Evolutionary conservation across 305 asterid genomes (phyloP).

Genomic region (Plantago lanceolata): DNA sequence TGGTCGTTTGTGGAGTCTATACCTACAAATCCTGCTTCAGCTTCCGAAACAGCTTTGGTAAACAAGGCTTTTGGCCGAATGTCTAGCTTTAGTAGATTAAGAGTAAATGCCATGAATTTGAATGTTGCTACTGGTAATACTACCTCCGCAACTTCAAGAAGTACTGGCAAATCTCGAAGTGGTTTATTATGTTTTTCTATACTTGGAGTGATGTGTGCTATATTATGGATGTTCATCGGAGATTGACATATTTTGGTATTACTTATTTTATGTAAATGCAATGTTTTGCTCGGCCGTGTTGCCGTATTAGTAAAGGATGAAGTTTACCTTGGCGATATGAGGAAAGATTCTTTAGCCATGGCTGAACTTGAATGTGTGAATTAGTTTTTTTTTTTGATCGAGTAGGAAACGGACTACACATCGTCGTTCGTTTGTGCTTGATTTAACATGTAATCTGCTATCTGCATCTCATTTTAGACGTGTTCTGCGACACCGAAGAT

Average conservation of each 20-base stretch:
- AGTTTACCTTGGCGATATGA: neutral
- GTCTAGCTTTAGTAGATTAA: conserved; percentile 70
- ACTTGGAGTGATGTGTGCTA: conserved; percentile 64
- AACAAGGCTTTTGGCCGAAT: conserved; percentile 57
- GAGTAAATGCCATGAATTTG: conserved; percentile 38
- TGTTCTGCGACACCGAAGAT: no score
- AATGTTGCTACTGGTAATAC: conserved; percentile 47
- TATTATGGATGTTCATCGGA: conserved; percentile 60
- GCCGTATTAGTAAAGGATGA: neutral
- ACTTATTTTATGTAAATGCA: conserved; percentile 25
- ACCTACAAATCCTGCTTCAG: conserved; percentile 92
- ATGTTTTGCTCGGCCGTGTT: conserved; percentile 1
- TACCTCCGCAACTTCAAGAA: conserved; percentile 43
- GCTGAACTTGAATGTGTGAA: neutral
- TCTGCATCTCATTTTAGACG: no score
- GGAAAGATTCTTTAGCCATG: neutral
- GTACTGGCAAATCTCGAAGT: conserved; percentile 37
- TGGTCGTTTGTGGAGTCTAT: conserved; percentile 96
- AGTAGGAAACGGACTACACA: no score
- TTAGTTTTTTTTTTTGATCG: no score
- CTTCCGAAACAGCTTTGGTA: conserved; percentile 67
- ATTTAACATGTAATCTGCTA: no score
- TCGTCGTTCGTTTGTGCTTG: no score
- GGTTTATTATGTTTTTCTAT: conserved; percentile 53
- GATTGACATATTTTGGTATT: conserved; percentile 23